Evolutionary conservation across 768 basidiomycete genomes (phyloP).

Genomic region (Obba rivulosa): DNA sequence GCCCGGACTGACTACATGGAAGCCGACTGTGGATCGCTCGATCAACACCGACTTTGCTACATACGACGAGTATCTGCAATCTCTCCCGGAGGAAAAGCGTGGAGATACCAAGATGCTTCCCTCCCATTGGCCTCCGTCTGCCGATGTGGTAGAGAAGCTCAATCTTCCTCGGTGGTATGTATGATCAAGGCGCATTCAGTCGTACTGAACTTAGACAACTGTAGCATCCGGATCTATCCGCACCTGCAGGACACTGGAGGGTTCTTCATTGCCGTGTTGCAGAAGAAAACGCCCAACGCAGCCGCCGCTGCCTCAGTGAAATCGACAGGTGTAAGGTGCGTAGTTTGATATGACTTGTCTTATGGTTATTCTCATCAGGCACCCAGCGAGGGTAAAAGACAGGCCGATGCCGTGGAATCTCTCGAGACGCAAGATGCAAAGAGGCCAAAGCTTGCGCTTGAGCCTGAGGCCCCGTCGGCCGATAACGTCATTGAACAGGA

Average conservation of each 20-base stretch:
- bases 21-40: constrained; percentile 56
- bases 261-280: constrained; percentile 92
- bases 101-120: constrained; percentile 56
- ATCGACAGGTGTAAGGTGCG: constrained; percentile 14
- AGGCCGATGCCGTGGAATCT: constrained; percentile 35
- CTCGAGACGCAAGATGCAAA: constrained; percentile 43
- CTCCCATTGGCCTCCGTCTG: constrained; percentile 75
- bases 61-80: constrained; percentile 54
- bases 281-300: constrained; percentile 34
- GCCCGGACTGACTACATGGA: constrained; percentile 77
- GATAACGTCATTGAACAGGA: constrained; percentile 1
- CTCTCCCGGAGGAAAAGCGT: constrained; percentile 42
- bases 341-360: too few species aligned
- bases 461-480: constrained; percentile 18
- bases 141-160: constrained; percentile 51
- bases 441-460: constrained; percentile 38
- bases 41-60: constrained; percentile 48
- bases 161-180: constrained; percentile 71
- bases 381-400: constrained; percentile 41
- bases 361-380: not conserved
- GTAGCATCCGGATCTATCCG: constrained; percentile 85
- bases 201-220: not conserved
- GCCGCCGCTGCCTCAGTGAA: not conserved
- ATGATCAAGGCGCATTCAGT: not conserved
- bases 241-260: constrained; percentile 96